Evolutionary conservation across 2,329 filamentous ascomycete genomes (phyloP), one percentile per base, ranked within the genome.

Genomic region (Septoria petroselini): DNA sequence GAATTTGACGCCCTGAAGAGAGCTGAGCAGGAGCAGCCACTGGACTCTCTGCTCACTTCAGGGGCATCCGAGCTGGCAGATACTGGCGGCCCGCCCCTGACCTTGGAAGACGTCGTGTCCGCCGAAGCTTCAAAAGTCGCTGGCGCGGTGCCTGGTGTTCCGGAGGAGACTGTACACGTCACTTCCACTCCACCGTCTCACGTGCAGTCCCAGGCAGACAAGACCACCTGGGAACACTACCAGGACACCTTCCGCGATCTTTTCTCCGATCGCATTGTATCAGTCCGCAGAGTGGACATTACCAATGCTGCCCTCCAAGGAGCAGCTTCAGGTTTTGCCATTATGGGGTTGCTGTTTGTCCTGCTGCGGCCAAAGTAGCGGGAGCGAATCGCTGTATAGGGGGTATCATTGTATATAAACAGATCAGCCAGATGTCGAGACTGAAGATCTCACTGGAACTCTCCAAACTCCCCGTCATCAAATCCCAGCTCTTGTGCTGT

Each of bases 381-480:
- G 40, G 7, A 7, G 7, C 6, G 6, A 9, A 37, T 46, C 37
- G 37, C 37, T 41, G 27, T 48, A 48, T 41, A 40, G 37, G 39
- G n/a, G 35, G 30, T 48, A 48, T 35, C 45, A 41, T 40, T 35
- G 30, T 41, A 21, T 30, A 47, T 35, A 30, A 19, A 33, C 25
- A 30, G 25, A 27, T 9, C 12, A 33, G 15, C 14, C 25, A 9
- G 27, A 35, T 35, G 14, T 35, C 11, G 17, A 35, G 17, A 25
- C 12, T n/a, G 15, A 23, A 18, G 12, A 30, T 4, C 25, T 68
- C 60, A 79, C 62, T 79, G 76, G 71, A 94, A 94, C 70, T 94
- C 88, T 15, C 88, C 88, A 78, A 90, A 91, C 64, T 91, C 85
- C 1, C 88, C 89, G 66, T 95, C 87, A 63, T 94, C 88, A 62